These are phyloP conservation scores for Paecilomyces dactylethromorphus DNA, from an alignment of 2,329 filamentous ascomycete genomes.

Conservation along the genomic window DNA sequence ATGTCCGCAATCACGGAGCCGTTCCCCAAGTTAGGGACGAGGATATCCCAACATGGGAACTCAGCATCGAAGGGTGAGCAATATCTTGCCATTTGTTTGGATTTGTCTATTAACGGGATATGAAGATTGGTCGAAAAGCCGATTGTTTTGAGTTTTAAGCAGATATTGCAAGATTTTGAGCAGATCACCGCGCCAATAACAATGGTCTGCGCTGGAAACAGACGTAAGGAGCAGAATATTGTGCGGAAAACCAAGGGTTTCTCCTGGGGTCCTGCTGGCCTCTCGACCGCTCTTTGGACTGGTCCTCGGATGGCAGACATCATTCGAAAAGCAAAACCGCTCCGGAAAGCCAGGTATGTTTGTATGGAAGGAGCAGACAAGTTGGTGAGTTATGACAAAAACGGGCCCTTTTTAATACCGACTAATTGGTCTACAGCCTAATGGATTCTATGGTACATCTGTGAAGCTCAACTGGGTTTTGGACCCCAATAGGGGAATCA, in stretches of 20 bases:
- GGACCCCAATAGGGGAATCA: conserved; percentile 74
- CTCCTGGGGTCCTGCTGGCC: conserved; percentile 82
- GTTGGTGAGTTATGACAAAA: conserved; percentile 41
- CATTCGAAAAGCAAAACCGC: conserved; percentile 60
- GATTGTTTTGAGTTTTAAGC: conserved; percentile 62
- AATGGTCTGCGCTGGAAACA: conserved; percentile 84
- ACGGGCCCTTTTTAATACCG: neutral
- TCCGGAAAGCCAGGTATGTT: conserved; percentile 67
- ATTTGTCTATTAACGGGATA: conserved; percentile 6
- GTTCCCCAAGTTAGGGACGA: conserved; percentile 70
- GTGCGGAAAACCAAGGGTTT: conserved; percentile 90
- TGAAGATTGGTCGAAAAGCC: conserved; percentile 67
- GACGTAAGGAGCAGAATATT: conserved; percentile 86
- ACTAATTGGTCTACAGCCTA: conserved; percentile 48
- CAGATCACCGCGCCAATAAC: conserved; percentile 83
- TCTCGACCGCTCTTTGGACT: conserved; percentile 84
- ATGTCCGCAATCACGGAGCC: conserved; percentile 82
- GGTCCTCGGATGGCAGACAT: conserved; percentile 71
- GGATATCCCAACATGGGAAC: conserved; percentile 71
- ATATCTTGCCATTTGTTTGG: conserved; percentile 2
- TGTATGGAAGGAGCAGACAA: conserved; percentile 90
- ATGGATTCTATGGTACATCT: conserved; percentile 82
- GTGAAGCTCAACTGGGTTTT: conserved; percentile 83
- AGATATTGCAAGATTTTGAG: conserved; percentile 67
- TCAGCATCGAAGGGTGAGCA: conserved; percentile 65